A percentile compares a stretch with the other conserved stretches of the same genome.
These are phyloP conservation scores for Triglochin maritima DNA, from an alignment of 106 monocot genomes.

Conservation along the genomic window DNA sequence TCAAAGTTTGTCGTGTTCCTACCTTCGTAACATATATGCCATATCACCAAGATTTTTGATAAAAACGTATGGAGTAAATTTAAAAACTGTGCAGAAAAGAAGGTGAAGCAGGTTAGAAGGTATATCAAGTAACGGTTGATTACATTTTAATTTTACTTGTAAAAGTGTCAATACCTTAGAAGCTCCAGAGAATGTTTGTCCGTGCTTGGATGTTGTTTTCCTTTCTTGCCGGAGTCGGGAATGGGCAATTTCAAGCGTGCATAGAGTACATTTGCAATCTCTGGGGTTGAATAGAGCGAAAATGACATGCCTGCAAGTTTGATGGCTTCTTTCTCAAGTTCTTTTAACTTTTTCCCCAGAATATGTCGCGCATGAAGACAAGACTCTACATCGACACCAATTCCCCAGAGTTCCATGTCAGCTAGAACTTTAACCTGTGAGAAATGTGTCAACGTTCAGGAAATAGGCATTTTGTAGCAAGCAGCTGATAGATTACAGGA, in stretches of 20 bases:
- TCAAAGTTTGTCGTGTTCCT: no score
- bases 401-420: conserved; percentile 91
- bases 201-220: conserved; percentile 90
- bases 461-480: no score
- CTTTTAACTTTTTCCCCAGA: conserved; percentile 69
- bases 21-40: no score
- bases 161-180: conserved; percentile 44
- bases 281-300: conserved; percentile 77
- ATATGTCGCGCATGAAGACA: conserved; percentile 65
- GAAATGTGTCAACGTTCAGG: background rate
- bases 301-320: conserved; percentile 64
- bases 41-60: no score
- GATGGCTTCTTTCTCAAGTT: conserved; percentile 83
- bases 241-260: conserved; percentile 65
- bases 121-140: background rate
- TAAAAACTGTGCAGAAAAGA: no score
- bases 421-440: conserved; percentile 75
- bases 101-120: background rate
- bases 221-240: conserved; percentile 58
- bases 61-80: no score
- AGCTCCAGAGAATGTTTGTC: conserved; percentile 70
- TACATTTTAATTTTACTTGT: background rate
- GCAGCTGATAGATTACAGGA: no score
- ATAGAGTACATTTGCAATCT: conserved; percentile 83
- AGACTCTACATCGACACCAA: conserved; percentile 86